These are phyloP conservation scores for Talaromyces proteolyticus DNA, from an alignment of 495 filamentous ascomycete species.

Conservation along the genomic window DNA sequence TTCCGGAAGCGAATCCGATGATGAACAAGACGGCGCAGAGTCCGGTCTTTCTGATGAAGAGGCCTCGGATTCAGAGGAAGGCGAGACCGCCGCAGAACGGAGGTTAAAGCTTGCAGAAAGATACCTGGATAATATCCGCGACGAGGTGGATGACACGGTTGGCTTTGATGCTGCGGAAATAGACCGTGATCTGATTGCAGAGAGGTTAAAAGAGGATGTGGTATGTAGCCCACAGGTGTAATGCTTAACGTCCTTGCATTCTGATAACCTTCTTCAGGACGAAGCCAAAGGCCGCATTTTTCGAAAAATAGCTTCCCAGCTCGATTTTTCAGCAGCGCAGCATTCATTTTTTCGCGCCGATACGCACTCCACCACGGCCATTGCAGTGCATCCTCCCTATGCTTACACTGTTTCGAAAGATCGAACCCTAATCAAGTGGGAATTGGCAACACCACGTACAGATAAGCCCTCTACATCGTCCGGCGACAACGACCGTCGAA, in stretches of 20 bases:
- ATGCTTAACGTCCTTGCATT: background rate
- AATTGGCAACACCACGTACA: constrained; percentile 44
- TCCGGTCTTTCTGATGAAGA: constrained; percentile 37
- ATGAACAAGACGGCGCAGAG: constrained; percentile 43
- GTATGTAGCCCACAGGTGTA: constrained; percentile 32
- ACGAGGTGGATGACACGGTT: constrained; percentile 66
- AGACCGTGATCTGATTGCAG: constrained; percentile 84
- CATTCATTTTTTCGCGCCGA: constrained; percentile 70
- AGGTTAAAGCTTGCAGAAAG: constrained; percentile 84
- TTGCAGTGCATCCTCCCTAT: constrained; percentile 72
- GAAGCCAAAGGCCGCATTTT: constrained; percentile 89
- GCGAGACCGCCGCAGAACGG: constrained; percentile 84
- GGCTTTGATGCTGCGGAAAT: constrained; percentile 93
- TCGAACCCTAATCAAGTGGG: constrained; percentile 80
- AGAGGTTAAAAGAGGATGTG: constrained; percentile 84
- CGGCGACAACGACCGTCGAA: constrained; percentile 46
- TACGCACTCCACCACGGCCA: constrained; percentile 67
- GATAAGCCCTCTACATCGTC: constrained; percentile 21
- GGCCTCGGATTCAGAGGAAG: constrained; percentile 47
- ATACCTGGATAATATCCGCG: constrained; percentile 82
- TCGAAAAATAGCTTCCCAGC: constrained; percentile 63
- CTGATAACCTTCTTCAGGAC: constrained; percentile 38
- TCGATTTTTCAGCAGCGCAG: constrained; percentile 56
- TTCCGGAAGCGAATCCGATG: constrained; percentile 76
- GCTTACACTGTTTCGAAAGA: constrained; percentile 88